Evolutionary conservation across 2,329 filamentous ascomycete genomes (phyloP).

Genomic region (Dothistroma septosporum): DNA sequence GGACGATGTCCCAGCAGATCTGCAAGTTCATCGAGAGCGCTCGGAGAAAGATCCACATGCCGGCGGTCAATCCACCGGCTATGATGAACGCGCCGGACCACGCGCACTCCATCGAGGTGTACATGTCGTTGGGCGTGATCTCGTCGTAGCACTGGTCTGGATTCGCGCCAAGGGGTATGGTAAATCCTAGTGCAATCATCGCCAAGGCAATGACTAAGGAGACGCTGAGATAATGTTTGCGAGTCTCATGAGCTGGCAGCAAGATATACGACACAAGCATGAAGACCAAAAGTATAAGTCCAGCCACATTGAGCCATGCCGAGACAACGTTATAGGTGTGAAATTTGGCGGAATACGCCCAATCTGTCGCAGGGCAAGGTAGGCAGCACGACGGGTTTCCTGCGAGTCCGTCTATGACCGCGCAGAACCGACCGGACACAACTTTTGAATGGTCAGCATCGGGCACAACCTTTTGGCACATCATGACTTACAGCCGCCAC

Average conservation of each 20-base stretch:
- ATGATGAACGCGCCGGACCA: slow-evolving; percentile 83
- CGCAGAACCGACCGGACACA: slow-evolving; percentile 56
- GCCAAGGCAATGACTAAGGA: slow-evolving; percentile 72
- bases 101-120: slow-evolving; percentile 73
- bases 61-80: slow-evolving; percentile 75
- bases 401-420: slow-evolving; percentile 41
- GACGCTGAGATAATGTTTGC: slow-evolving; percentile 88
- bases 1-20: slow-evolving; percentile 93
- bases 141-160: slow-evolving; percentile 80
- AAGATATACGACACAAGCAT: slow-evolving; percentile 74
- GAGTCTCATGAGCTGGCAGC: slow-evolving; percentile 81
- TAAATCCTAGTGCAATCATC: slow-evolving; percentile 86
- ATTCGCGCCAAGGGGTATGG: slow-evolving; percentile 74
- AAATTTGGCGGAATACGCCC: slow-evolving; percentile 60
- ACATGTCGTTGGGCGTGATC: slow-evolving; percentile 94
- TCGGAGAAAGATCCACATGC: slow-evolving; percentile 88
- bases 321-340: slow-evolving; percentile 58
- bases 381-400: slow-evolving; percentile 68
- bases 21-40: slow-evolving; percentile 85
- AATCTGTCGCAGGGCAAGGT: slow-evolving; percentile 83
- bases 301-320: slow-evolving; percentile 78
- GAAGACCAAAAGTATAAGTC: slow-evolving; percentile 68
- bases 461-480: slow-evolving; percentile 8
- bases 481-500: slow-evolving; percentile 62
- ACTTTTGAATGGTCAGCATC: slow-evolving; percentile 43